Conservation (phyloP, 495 filamentous ascomycete genomes). For the Parachaetomium inaequale region DNA sequence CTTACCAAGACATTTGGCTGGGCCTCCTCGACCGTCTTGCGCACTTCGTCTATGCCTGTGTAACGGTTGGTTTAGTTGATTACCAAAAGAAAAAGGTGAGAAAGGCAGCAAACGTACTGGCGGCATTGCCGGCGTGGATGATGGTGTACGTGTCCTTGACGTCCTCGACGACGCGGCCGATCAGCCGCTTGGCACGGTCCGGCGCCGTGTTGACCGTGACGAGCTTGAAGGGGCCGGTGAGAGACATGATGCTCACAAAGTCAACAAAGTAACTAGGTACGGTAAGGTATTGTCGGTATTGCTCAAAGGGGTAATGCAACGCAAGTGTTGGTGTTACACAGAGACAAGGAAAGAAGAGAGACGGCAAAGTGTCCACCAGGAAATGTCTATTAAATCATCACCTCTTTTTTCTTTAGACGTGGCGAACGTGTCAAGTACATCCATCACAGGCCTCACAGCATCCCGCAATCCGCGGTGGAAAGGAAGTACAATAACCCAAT, state of each 20-base stretch:
- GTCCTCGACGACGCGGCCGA: conserved; percentile 56
- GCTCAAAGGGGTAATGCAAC: not conserved
- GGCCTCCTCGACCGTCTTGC: conserved; percentile 21
- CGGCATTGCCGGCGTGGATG: conserved; percentile 56
- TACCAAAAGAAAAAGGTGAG: not conserved
- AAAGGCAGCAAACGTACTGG: conserved; percentile 38
- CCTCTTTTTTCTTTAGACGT: not conserved
- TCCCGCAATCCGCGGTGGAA: not conserved
- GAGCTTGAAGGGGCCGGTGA: conserved; percentile 55
- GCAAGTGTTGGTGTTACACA: not conserved
- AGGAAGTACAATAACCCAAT: not conserved
- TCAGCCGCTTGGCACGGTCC: conserved; percentile 58
- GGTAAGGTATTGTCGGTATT: not conserved
- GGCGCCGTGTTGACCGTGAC: conserved; percentile 68
- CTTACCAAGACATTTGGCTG: conserved; percentile 35
- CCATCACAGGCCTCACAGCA: not conserved
- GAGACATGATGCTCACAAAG: conserved; percentile 21
- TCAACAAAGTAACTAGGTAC: not conserved
- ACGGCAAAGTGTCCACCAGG: too few relatives aligned
- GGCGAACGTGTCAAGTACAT: not conserved
- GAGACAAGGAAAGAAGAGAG: not conserved
- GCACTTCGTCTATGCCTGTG: conserved; percentile 32
- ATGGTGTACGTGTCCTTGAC: conserved; percentile 60
- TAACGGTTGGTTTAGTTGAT: not conserved
- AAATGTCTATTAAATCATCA: not conserved